Conservation (phyloP, 768 basidiomycete species). For the Lactifluus piperatus region DNA sequence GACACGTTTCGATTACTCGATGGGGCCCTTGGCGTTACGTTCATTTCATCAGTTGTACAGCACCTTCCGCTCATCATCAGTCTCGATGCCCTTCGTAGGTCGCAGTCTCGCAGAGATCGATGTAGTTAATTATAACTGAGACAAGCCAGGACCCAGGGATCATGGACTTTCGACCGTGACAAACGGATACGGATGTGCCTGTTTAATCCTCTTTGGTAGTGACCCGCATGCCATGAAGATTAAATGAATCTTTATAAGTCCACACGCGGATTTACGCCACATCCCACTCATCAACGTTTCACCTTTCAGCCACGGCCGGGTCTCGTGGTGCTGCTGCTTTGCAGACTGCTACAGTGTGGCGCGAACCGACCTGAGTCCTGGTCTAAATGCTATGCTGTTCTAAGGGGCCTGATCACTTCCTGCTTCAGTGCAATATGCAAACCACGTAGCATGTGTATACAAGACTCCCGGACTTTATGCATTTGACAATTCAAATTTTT, state of each 20-base stretch:
- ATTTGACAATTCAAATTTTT: background rate
- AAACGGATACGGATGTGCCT: background rate
- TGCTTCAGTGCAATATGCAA: background rate
- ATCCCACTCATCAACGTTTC: conserved; percentile 2
- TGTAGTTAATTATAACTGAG: background rate
- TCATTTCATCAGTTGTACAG: background rate
- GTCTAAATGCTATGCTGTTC: background rate
- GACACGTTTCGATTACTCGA: background rate
- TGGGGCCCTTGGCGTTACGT: background rate
- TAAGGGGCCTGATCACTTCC: background rate
- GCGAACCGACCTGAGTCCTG: background rate
- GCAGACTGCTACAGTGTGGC: background rate
- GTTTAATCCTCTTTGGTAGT: background rate
- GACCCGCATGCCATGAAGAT: background rate
- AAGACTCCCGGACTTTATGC: background rate
- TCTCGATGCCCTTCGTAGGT: background rate
- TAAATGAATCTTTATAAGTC: too few species aligned
- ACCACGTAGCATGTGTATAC: background rate
- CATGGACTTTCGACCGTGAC: background rate
- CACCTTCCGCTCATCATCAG: background rate
- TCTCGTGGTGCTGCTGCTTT: background rate
- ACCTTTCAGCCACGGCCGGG: background rate
- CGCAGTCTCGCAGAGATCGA: background rate
- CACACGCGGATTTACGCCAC: background rate
- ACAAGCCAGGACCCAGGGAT: background rate